Evolutionary conservation across 2,329 filamentous ascomycete genomes (phyloP), one percentile per base, ranked within the genome.

Genomic region (Diaporthe citrichinensis): DNA sequence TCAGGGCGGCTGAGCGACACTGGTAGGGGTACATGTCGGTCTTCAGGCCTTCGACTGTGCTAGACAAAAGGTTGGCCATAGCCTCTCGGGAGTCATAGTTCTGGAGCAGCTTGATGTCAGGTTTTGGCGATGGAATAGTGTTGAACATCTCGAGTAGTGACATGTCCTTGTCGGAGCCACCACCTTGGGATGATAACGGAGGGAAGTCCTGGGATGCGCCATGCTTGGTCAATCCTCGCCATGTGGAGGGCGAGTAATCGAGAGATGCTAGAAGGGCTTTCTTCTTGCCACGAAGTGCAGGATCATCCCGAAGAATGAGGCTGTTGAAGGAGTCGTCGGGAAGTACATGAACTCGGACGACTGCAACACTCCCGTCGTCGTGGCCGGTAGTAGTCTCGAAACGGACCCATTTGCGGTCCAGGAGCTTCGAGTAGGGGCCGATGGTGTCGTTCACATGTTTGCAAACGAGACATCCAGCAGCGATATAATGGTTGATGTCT

Each of bases 11-110:
- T 1, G 95, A 96, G 59, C 93, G 90, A 69, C 92, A 89, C 82
- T 98, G 96, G 79, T 98, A 97, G 0, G 90, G 88, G 81, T 97
- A 94, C 0, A 98, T 86, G 0, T 85, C 84, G 0, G 94, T 94
- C 20, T 83, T 89, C 7, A 96, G 82, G 0, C 93, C 93, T 1
- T 84, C 80, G 0, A 94, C 79, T 17, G 84, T 79, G 79, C 88
- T 87, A 46, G 86, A 81, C 62, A 94, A 81, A 1, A 95, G 81
- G 36, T 87, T 86, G 55, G 88, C 84, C 80, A 94, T 89, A 0
- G 90, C 88, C 36, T 88, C 85, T 65, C 86, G 87, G 1, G 87
- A 84, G 75, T 91, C 88, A 0, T 83, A 82, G 74, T 92, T 89
- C 0, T 80, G 76, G 10, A 94, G 85, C 0, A 79, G 78, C 0